Percentiles rank a stretch among this genome's conserved stretches.
Conservation (phyloP, 176 grass and related monocot genomes). For the Coix lacrymajobi region DNA sequence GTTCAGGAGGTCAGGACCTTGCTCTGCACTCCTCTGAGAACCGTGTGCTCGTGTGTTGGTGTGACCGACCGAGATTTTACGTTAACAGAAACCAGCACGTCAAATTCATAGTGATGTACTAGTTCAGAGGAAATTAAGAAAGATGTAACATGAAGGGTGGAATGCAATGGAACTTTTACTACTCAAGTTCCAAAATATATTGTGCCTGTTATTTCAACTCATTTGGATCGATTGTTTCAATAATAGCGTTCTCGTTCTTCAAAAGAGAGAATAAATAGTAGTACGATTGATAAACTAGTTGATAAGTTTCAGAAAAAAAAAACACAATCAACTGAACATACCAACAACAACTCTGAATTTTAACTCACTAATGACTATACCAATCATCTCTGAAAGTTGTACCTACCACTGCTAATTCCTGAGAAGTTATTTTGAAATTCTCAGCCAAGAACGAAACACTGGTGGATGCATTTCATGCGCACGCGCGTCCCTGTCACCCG, state of each 20-base stretch:
- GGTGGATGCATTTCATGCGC: background rate
- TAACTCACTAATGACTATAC: background rate
- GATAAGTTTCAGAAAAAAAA: too few relatives aligned
- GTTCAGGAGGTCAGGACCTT: too few relatives aligned
- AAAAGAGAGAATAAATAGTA: too few relatives aligned
- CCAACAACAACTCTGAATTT: background rate
- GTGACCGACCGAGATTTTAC: too few relatives aligned
- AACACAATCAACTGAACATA: background rate
- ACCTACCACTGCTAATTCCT: background rate
- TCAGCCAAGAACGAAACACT: background rate
- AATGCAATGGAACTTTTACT: background rate
- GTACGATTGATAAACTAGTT: too few relatives aligned
- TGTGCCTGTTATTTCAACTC: too few relatives aligned
- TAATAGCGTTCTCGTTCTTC: too few relatives aligned
- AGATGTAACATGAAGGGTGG: background rate
- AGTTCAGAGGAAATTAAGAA: background rate
- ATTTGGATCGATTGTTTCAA: too few relatives aligned
- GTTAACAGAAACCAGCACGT: too few relatives aligned
- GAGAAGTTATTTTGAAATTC: background rate
- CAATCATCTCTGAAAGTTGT: background rate
- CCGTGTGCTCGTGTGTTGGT: too few relatives aligned
- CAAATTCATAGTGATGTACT: background rate
- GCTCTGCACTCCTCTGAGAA: too few relatives aligned
- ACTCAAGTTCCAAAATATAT: too few relatives aligned
- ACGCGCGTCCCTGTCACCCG: conserved; percentile 4